These are phyloP conservation scores for Musa beccarii DNA, from an alignment of 176 grass and related monocot genomes.

Conservation along the genomic window DNA sequence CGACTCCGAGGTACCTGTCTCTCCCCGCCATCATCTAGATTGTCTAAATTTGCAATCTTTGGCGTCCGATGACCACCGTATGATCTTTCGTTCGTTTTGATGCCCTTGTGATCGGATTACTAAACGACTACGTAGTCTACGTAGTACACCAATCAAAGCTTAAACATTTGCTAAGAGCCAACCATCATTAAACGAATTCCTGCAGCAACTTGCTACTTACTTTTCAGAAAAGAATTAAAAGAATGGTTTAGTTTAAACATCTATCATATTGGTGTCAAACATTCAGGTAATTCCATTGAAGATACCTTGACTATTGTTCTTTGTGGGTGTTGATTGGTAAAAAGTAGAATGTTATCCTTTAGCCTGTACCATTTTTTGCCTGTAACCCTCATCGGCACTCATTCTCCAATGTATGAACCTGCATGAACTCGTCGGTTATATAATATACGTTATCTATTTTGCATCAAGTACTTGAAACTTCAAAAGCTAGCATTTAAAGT, in stretches of 20 bases:
- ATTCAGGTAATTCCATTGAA: no score
- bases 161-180: no score
- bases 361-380: neutral
- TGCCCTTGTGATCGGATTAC: neutral
- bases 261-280: no score
- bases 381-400: neutral
- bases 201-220: no score
- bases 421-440: neutral
- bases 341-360: neutral
- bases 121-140: neutral
- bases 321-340: no score
- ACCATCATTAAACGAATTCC: no score
- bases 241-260: no score
- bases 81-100: no score
- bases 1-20: slow-evolving; percentile 52
- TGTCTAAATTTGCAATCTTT: neutral
- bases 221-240: no score
- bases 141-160: no score
- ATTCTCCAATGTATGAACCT: neutral
- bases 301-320: no score
- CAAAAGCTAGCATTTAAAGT: neutral
- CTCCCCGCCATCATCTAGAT: neutral
- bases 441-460: neutral
- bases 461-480: neutral
- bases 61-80: neutral